Evolutionary conservation across 768 basidiomycete species (phyloP).

Genomic region (Daedalea quercina): DNA sequence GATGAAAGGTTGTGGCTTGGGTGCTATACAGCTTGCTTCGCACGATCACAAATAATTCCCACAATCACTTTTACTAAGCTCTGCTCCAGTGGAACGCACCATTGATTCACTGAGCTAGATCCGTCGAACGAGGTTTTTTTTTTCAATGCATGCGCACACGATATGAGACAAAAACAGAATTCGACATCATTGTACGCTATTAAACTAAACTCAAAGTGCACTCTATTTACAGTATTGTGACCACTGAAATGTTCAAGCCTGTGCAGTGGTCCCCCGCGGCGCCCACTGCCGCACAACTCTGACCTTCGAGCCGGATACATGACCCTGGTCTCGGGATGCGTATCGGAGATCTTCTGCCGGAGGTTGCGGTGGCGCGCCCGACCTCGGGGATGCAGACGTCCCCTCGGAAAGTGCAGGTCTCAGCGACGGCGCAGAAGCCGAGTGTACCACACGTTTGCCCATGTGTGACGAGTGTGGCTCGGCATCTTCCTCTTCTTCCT

Average conservation of each 20-base stretch:
- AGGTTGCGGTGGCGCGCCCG: conserved; percentile 38
- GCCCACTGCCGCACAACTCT: conserved; percentile 45
- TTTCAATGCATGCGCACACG: too few species aligned
- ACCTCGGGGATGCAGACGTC: conserved; percentile 42
- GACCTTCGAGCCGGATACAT: conserved; percentile 19
- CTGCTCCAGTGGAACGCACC: too few species aligned
- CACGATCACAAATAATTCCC: conserved; percentile 3
- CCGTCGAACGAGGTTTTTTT: too few species aligned
- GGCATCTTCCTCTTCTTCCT: conserved; percentile 34
- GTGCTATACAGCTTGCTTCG: conserved; percentile 14
- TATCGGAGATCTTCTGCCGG: conserved; percentile 30
- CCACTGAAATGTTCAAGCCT: conserved; percentile 14
- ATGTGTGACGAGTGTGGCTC: conserved; percentile 1
- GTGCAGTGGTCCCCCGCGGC: conserved; percentile 24
- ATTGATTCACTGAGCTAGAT: too few species aligned
- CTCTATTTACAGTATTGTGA: background rate
- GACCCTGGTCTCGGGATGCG: conserved; percentile 5
- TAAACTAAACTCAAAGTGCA: background rate
- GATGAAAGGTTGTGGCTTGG: conserved; percentile 14
- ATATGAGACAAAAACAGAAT: background rate
- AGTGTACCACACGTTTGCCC: conserved; percentile 7
- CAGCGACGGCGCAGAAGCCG: conserved; percentile 1
- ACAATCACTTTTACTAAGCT: background rate
- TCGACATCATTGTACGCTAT: background rate
- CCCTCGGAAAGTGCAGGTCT: conserved; percentile 33